Base-by-base conservation (phyloP, 2,329 filamentous ascomycete species). In the Aspergillus sp. region DNA sequence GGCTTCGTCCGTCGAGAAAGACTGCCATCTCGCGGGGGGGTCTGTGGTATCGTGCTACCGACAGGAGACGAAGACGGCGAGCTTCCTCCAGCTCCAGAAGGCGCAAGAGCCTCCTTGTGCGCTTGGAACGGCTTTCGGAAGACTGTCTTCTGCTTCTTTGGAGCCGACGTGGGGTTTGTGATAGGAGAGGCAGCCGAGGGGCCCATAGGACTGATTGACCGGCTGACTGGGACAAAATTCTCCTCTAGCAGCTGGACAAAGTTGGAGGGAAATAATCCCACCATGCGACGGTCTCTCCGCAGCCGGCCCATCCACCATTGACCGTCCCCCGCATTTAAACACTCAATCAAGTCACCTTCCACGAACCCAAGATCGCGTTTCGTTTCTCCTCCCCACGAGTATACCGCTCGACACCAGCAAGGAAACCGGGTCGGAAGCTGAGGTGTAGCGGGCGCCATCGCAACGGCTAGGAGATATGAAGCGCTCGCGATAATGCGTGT, bases 221-320 rank as follows among this genome's bases (percentile, higher is more conserved):
- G 74, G 62, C 73, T 80, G 59, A 79, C 74, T 15, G 95, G 95
- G 57, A 90, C 87, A 73, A 96, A 98, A 72, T 87, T 85, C 59
- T 95, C 86, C 55, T 90, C 89, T 33, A 99, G 83, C 6, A 99
- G 84, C 72, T 96, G 86, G 71, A 99, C 95, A 71, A 99, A 99
- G 77, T 99, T 99, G 69, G 93, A 97, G 0, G 95, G 95, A 70
- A 99, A 99, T 19, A 95, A 82, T 54, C 95, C 95, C 68, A 97
- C 88, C 69, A 93, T 92, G 70, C 93, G 87, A 74, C 90, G 89
- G 77, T 99, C 95, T 66, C 95, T 86, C 71, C 88, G 90, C 71
- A 99, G 78, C 62, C 93, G 86, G 48, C 95, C 95, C 77, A 93
- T 96, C 95, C 95, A 99, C 95, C 95, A 99, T 47, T 91, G 93